phyloP scores from a whole-genome alignment of 345 rosid species.

The Dipteronia sinensis region DNA sequence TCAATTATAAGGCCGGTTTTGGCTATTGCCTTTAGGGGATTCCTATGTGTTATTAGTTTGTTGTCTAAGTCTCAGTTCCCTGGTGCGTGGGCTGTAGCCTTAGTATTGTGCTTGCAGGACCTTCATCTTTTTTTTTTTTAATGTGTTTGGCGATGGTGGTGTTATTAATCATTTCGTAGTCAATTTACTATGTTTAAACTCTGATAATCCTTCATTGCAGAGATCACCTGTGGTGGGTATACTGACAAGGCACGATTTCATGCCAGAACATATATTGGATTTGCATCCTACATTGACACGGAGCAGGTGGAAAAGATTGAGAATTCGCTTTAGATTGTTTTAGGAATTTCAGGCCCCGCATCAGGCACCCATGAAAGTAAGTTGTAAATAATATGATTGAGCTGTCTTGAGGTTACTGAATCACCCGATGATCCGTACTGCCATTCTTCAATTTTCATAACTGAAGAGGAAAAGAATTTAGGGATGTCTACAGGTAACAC shows the following conservation, averaged over 20 bases:
- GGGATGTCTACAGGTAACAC: not conserved
- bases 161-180: not conserved
- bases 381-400: constrained; percentile 13
- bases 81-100: not conserved
- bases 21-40: not conserved
- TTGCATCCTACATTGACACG: constrained; percentile 58
- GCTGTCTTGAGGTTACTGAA: not conserved
- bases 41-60: not conserved
- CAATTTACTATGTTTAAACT: not conserved
- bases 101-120: not conserved
- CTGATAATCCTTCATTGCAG: constrained; percentile 40
- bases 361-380: constrained; percentile 10
- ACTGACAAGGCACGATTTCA: constrained; percentile 91
- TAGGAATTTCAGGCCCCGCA: constrained; percentile 1
- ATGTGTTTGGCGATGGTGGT: not conserved
- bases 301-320: constrained; percentile 77
- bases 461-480: not conserved
- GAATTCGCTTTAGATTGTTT: constrained; percentile 38
- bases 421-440: not conserved
- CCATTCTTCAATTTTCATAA: not conserved
- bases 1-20: not conserved
- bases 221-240: constrained; percentile 80
- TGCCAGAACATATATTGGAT: constrained; percentile 77
- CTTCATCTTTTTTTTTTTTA: not conserved
- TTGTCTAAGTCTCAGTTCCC: not conserved